These are phyloP conservation scores for Neurospora terricola DNA, from an alignment of 495 filamentous ascomycete species.

Conservation along the genomic window DNA sequence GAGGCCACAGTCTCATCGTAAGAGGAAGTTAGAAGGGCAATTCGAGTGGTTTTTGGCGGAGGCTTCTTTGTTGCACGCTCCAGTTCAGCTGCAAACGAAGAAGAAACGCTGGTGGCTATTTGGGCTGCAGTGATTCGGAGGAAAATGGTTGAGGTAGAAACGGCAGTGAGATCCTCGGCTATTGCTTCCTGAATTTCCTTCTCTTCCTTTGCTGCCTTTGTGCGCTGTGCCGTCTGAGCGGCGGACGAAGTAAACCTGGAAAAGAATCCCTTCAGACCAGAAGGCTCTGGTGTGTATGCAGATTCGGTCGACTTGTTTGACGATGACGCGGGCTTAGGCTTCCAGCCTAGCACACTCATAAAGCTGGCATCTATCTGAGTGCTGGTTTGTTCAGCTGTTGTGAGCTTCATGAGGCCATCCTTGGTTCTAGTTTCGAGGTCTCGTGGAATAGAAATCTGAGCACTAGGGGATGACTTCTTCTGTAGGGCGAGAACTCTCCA, in stretches of 20 bases:
- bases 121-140: slow-evolving; percentile 76
- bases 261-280: slow-evolving; percentile 71
- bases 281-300: slow-evolving; percentile 31
- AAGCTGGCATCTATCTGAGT: slow-evolving; percentile 87
- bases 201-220: slow-evolving; percentile 42
- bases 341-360: slow-evolving; percentile 84
- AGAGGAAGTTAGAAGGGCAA: slow-evolving; percentile 82
- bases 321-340: slow-evolving; percentile 38
- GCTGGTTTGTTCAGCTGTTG: slow-evolving; percentile 61
- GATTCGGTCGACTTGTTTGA: slow-evolving; percentile 27
- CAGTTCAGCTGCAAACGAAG: slow-evolving; percentile 68
- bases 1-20: slow-evolving; percentile 71
- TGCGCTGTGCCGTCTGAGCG: slow-evolving; percentile 27
- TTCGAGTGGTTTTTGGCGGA: slow-evolving; percentile 73
- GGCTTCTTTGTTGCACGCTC: slow-evolving; percentile 96
- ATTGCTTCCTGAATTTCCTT: slow-evolving; percentile 44
- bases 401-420: slow-evolving; percentile 76
- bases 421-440: slow-evolving; percentile 73
- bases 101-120: slow-evolving; percentile 59
- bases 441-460: slow-evolving; percentile 61
- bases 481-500: slow-evolving; percentile 64
- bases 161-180: slow-evolving; percentile 54
- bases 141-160: slow-evolving; percentile 67
- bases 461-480: slow-evolving; percentile 74
- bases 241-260: slow-evolving; percentile 50